These are phyloP conservation scores for Phaeosphaeria sp. DNA, from an alignment of 2,329 filamentous ascomycete species.

Conservation along the genomic window DNA sequence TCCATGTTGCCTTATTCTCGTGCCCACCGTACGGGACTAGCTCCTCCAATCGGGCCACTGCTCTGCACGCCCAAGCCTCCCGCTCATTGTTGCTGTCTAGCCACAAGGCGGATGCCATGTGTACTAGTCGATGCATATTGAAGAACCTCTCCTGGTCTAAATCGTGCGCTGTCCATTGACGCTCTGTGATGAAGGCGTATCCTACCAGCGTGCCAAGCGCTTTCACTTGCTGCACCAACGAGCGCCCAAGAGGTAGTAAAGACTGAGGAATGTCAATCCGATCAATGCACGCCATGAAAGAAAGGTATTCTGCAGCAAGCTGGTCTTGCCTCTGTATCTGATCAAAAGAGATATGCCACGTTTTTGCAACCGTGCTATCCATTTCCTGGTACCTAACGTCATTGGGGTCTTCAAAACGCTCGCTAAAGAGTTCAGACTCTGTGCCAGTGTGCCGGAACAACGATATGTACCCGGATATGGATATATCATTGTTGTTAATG, in stretches of 20 bases:
- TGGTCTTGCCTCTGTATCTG: constrained; percentile 38
- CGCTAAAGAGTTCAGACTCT: constrained; percentile 36
- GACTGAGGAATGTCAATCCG: constrained; percentile 42
- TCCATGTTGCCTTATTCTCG: constrained; percentile 31
- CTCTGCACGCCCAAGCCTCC: constrained; percentile 18
- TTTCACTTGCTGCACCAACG: constrained; percentile 25
- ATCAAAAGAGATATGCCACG: constrained; percentile 49
- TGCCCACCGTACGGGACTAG: constrained; percentile 25
- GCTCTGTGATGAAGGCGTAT: constrained; percentile 41
- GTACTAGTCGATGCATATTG: constrained; percentile 44
- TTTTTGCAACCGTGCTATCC: constrained; percentile 44
- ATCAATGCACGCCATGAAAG: constrained; percentile 15
- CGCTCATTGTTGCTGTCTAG: constrained; percentile 25
- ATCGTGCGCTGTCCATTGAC: constrained; percentile 5
- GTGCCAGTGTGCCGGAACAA: constrained; percentile 30
- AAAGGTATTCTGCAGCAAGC: constrained; percentile 45
- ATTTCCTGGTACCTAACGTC: constrained; percentile 36
- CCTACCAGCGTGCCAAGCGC: constrained; percentile 42
- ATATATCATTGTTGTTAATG: constrained; percentile 34
- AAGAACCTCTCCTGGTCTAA: constrained; percentile 16
- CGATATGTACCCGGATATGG: constrained; percentile 16
- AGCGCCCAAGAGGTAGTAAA: constrained; percentile 34
- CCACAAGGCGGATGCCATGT: constrained; percentile 43
- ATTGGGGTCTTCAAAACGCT: constrained; percentile 41
- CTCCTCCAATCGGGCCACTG: constrained; percentile 22